These are phyloP conservation scores for Musa itinerans DNA, from an alignment of 176 grass and related monocot genomes.

Conservation along the genomic window DNA sequence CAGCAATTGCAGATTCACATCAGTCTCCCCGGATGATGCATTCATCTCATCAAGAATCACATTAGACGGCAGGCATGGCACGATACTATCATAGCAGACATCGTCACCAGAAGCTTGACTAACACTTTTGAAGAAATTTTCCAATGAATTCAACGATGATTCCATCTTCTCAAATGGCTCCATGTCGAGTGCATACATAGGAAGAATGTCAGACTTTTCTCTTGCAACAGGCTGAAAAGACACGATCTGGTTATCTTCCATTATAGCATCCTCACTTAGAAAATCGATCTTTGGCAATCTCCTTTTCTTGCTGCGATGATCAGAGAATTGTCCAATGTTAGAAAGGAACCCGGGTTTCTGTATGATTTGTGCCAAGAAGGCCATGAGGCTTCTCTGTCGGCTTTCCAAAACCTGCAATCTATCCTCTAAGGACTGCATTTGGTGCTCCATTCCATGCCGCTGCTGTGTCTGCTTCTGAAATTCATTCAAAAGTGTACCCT, in stretches of 20 bases:
- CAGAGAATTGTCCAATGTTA: constrained; percentile 36
- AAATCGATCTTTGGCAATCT: constrained; percentile 34
- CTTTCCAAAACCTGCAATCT: constrained; percentile 45
- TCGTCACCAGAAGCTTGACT: constrained; percentile 45
- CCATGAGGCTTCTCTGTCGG: constrained; percentile 43
- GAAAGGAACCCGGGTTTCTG: constrained; percentile 46
- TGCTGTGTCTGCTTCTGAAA: constrained; percentile 48
- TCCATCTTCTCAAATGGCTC: constrained; percentile 90
- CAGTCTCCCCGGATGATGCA: constrained; percentile 51
- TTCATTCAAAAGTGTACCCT: constrained; percentile 35
- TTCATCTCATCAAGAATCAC: constrained; percentile 54
- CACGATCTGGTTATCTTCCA: constrained; percentile 28
- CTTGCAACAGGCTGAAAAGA: constrained; percentile 10
- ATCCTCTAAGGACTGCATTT: constrained; percentile 81
- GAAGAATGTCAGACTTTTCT: background rate
- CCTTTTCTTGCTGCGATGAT: constrained; percentile 62
- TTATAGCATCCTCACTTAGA: constrained; percentile 35
- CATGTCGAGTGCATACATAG: constrained; percentile 26
- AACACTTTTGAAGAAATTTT: constrained; percentile 69
- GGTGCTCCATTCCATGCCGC: constrained; percentile 43
- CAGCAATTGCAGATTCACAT: constrained; percentile 32
- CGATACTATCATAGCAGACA: constrained; percentile 44
- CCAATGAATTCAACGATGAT: constrained; percentile 75
- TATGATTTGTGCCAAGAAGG: constrained; percentile 48
- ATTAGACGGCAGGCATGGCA: constrained; percentile 35